A percentile compares a stretch with the other conserved stretches of the same genome.
phyloP scores from a whole-genome alignment of 2,329 filamentous ascomycete species.

The Epichloe coenophiala region DNA sequence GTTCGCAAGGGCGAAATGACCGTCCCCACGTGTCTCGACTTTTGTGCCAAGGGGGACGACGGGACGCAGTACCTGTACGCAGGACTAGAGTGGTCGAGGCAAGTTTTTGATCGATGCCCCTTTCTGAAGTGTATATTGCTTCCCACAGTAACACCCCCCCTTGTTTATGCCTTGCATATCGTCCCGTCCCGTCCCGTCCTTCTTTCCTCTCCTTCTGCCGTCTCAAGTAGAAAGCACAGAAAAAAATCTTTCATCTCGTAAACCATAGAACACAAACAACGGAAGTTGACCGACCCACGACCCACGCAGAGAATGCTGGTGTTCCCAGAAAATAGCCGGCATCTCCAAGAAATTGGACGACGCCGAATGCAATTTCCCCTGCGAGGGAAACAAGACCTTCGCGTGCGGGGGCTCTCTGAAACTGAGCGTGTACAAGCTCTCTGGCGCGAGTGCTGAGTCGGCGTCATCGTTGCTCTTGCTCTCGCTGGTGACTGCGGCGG shows the following conservation, averaged over 20 bases:
- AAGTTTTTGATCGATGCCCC: slow-evolving; percentile 4
- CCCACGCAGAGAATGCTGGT: slow-evolving; percentile 43
- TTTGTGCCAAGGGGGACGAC: slow-evolving; percentile 26
- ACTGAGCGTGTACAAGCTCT: slow-evolving; percentile 29
- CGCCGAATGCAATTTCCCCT: slow-evolving; percentile 32
- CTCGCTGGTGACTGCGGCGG: not conserved
- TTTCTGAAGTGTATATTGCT: too few relatives aligned
- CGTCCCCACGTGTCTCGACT: slow-evolving; percentile 34
- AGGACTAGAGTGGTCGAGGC: slow-evolving; percentile 40
- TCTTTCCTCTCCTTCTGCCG: too few relatives aligned
- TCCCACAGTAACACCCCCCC: too few relatives aligned
- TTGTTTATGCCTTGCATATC: too few relatives aligned
- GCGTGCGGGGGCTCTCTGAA: slow-evolving; percentile 41
- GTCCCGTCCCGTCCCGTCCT: too few relatives aligned
- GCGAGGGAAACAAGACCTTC: slow-evolving; percentile 36
- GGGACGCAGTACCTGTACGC: slow-evolving; percentile 31
- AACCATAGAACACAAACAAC: too few relatives aligned
- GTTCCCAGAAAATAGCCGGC: slow-evolving; percentile 33
- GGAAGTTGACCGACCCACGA: not conserved
- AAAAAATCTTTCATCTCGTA: too few relatives aligned
- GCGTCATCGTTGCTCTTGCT: not conserved
- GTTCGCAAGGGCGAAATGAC: slow-evolving; percentile 34
- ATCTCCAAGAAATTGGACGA: slow-evolving; percentile 34
- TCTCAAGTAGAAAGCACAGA: too few relatives aligned
- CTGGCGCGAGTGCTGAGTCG: slow-evolving; percentile 3